Percentiles rank a stretch among this genome's conserved stretches.
Evolutionary conservation across 1,284 basidiomycete species (phyloP).

Genomic region (Apiotrichum gamsii): DNA sequence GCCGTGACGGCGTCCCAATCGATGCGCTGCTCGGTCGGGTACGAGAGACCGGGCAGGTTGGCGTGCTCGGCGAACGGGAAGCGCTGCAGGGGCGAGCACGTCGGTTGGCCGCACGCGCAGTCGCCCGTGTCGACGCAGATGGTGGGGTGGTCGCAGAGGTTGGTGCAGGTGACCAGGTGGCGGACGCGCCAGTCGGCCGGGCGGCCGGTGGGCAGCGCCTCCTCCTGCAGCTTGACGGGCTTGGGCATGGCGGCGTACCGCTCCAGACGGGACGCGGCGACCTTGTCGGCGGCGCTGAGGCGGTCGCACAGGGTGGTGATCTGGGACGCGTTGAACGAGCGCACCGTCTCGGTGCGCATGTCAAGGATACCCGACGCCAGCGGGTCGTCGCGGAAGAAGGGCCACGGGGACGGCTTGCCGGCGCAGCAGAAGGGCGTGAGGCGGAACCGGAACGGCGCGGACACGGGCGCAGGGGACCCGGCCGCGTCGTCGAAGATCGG

Average conservation of each 20-base stretch:
- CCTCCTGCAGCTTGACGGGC: slow-evolving; percentile 8
- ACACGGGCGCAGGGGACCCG: slow-evolving; percentile 5
- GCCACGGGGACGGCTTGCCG: slow-evolving; percentile 23
- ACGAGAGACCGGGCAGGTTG: slow-evolving; percentile 24
- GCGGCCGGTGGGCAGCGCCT: slow-evolving; percentile 15
- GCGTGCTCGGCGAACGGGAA: slow-evolving; percentile 26
- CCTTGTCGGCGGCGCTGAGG: slow-evolving; percentile 6
- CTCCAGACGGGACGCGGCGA: slow-evolving; percentile 13
- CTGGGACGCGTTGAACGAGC: slow-evolving; percentile 21
- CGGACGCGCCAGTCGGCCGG: slow-evolving; percentile 24
- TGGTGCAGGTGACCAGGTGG: slow-evolving; percentile 19
- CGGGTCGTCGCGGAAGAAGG: slow-evolving; percentile 31
- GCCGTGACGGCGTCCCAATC: slow-evolving; percentile 1
- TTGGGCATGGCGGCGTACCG: slow-evolving; percentile 3
- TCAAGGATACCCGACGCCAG: slow-evolving; percentile 22
- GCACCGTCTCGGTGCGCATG: slow-evolving; percentile 10
- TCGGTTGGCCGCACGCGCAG: slow-evolving; percentile 27
- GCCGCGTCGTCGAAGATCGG: slow-evolving; percentile 6
- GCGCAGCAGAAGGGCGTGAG: slow-evolving; percentile 31
- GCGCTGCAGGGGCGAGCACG: slow-evolving; percentile 18
- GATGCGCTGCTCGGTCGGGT: slow-evolving; percentile 9
- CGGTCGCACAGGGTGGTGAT: slow-evolving; percentile 18
- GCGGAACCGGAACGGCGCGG: slow-evolving; percentile 9
- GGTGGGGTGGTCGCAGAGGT: slow-evolving; percentile 34
- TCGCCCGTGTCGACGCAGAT: slow-evolving; percentile 34